These are phyloP conservation scores for Bassia scoparia DNA, from an alignment of 148 eudicot species.

Conservation along the genomic window DNA sequence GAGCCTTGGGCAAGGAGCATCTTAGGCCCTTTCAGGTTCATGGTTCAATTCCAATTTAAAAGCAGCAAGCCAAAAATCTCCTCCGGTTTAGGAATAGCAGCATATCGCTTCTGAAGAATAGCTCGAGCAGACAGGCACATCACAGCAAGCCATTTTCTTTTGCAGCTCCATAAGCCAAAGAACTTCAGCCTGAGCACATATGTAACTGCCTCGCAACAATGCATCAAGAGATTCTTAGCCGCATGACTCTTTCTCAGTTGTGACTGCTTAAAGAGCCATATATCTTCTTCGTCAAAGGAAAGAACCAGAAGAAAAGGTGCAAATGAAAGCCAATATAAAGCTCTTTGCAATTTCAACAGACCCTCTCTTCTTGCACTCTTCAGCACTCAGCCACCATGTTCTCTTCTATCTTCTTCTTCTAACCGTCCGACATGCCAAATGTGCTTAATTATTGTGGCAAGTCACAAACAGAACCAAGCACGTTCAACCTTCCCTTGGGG, in stretches of 20 bases:
- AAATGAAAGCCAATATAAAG: conserved; percentile 75
- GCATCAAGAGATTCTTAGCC: conserved; percentile 84
- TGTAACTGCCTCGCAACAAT: conserved; percentile 72
- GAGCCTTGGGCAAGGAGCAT: conserved; percentile 84
- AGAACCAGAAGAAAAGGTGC: conserved; percentile 82
- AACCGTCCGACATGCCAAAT: conserved; percentile 83
- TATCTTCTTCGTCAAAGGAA: conserved; percentile 84
- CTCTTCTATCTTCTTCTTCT: conserved; percentile 95
- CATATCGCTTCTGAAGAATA: conserved; percentile 85
- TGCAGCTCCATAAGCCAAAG: conserved; percentile 97
- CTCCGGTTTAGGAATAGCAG: conserved; percentile 87
- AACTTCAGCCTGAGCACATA: conserved; percentile 84
- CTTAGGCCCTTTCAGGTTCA: conserved; percentile 87
- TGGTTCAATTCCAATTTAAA: conserved; percentile 89
- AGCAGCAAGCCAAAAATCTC: conserved; percentile 97
- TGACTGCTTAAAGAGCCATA: conserved; percentile 95
- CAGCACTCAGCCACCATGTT: conserved; percentile 99
- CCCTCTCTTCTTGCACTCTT: conserved; percentile 94
- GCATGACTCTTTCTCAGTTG: conserved; percentile 90
- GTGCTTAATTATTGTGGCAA: conserved; percentile 70
- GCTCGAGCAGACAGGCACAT: conserved; percentile 90
- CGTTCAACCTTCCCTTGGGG: conserved; percentile 94
- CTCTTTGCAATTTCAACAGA: conserved; percentile 92
- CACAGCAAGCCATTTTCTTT: conserved; percentile 99
- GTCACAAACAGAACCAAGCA: conserved; percentile 81